A percentile compares a stretch with the other conserved stretches of the same genome.
Evolutionary conservation across 306 rosid species (phyloP).

Genomic region (Vigna mungo): DNA sequence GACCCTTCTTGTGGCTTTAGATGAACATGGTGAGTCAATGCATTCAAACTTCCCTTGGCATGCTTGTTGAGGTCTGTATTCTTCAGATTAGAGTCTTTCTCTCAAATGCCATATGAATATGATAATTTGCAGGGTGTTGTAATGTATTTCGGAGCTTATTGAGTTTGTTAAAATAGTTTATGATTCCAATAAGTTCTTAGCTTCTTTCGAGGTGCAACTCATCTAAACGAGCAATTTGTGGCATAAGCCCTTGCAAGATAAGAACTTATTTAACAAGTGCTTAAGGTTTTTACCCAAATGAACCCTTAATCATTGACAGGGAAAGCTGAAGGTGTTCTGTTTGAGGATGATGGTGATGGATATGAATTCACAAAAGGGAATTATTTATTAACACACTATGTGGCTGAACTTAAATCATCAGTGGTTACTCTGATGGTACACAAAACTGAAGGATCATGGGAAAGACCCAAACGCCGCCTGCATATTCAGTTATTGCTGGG

Average conservation of each 20-base stretch:
- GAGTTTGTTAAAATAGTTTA: not conserved
- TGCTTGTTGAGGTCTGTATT: constrained; percentile 26
- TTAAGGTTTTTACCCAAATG: not conserved
- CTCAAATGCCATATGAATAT: constrained; percentile 15
- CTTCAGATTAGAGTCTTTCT: constrained; percentile 26
- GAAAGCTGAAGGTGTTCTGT: constrained; percentile 85
- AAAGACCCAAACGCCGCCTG: constrained; percentile 75
- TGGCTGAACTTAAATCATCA: constrained; percentile 74
- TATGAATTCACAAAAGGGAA: constrained; percentile 76
- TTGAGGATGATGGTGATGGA: constrained; percentile 97
- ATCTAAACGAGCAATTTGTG: not conserved
- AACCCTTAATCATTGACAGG: constrained; percentile 56
- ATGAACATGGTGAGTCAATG: constrained; percentile 65
- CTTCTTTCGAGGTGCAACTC: not conserved
- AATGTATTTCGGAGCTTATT: not conserved
- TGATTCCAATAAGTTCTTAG: constrained; percentile 1
- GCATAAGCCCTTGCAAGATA: not conserved
- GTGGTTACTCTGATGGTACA: constrained; percentile 66
- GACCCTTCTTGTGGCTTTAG: constrained; percentile 87
- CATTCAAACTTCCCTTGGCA: constrained; percentile 31
- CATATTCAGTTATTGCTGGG: constrained; percentile 84
- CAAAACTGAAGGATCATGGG: constrained; percentile 82
- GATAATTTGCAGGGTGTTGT: not conserved
- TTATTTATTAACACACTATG: constrained; percentile 78
- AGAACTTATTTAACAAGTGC: not conserved